Base-by-base conservation (phyloP, 345 rosid species). In the Eucalyptus curtisii region DNA sequence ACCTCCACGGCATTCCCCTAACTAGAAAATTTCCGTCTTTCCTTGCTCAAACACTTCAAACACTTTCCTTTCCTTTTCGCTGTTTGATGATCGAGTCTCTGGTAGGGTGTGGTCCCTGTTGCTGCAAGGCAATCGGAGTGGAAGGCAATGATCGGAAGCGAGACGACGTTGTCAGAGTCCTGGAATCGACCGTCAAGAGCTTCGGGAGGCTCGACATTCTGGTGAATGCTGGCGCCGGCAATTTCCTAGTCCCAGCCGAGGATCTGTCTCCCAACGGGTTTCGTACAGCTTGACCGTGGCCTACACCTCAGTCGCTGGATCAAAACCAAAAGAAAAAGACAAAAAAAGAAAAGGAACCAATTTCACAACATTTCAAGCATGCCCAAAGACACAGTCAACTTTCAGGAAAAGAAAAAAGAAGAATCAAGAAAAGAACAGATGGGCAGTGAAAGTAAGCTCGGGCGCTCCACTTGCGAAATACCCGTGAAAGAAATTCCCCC, bases 201-300 rank as follows among this genome's bases (percentile, higher is more conserved):
- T 91, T 93, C 84, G 94, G 94, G 42, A 92, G 88, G 92, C 94
- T 94, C 87, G 95, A 94, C 53, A 91, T 94, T 91, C 95, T 94
- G 57, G 94, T 94, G 42, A 93, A 94, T 92, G 94, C 94, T 55
- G 95, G 94, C 7, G 94, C 95, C 12, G 95, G 94, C 55, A 94
- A 94, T 88, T 94, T 93, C 90, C 94, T 94, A 37, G 94, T 89
- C 20, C 59, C 91, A 7, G 89, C 95, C 2, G 94, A 93, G 88
- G 92, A 94, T 89, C 87, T 94, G 68, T 93, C 94, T 14, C 93
- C 94, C 3, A 93, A 94, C 27, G 95, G 94, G 85, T 94, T 94
- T 85, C 91, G 44, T 42, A 42, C 79, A 33, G 42, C 79, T 68
- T 8, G 42, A 31, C 22, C 22, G 37, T 31, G 37, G 49, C 20